Evolutionary conservation across 495 filamentous ascomycete species (phyloP).

Genomic region (Pseudotulostoma volvatum): DNA sequence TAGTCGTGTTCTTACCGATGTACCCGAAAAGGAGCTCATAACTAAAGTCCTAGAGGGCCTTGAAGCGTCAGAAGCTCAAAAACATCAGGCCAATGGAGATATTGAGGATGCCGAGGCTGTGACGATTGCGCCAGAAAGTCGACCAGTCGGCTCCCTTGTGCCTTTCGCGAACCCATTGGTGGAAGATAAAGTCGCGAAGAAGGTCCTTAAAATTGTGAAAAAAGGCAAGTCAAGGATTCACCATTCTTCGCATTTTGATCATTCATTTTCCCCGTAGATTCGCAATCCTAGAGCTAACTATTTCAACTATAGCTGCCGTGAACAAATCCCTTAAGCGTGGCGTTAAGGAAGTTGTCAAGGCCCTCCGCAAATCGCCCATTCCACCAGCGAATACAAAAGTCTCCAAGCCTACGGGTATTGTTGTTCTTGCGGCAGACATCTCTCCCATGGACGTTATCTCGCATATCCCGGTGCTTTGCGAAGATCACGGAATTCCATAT

Average conservation of each 20-base stretch:
- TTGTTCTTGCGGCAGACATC: constrained; percentile 91
- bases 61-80: constrained; percentile 25
- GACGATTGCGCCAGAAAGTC: constrained; percentile 32
- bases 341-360: constrained; percentile 96
- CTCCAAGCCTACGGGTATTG: constrained; percentile 48
- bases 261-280: neutral
- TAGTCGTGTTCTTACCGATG: constrained; percentile 41
- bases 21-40: constrained; percentile 45
- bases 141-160: constrained; percentile 56
- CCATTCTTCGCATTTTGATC: neutral
- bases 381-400: constrained; percentile 33
- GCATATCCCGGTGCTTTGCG: constrained; percentile 91
- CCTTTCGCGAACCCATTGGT: constrained; percentile 88
- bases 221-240: constrained; percentile 49
- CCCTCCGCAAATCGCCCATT: constrained; percentile 71
- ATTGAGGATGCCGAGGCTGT: constrained; percentile 25
- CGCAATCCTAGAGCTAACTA: neutral
- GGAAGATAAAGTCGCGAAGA: constrained; percentile 82
- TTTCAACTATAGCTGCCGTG: constrained; percentile 55
- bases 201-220: constrained; percentile 82
- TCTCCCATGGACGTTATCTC: constrained; percentile 95
- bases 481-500: constrained; percentile 91
- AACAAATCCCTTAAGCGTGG: constrained; percentile 87
- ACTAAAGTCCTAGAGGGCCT: constrained; percentile 36
- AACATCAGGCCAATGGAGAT: constrained; percentile 14